Conservation (phyloP, 306 rosid species). For the Vigna nakashimae region DNA sequence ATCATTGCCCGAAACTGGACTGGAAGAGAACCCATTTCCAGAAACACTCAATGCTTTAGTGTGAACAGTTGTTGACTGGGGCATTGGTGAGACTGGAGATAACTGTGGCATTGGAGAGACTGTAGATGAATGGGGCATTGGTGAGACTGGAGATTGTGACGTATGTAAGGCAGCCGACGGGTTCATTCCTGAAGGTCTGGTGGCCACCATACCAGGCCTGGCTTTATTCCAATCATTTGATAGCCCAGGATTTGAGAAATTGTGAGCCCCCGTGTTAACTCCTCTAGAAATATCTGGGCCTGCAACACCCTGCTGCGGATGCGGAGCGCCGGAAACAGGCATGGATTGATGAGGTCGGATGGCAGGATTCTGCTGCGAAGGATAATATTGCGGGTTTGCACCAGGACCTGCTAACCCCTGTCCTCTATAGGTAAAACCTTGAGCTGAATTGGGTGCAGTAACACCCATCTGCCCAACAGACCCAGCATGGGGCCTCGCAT, state of each 20-base stretch:
- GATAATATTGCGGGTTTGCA: constrained; percentile 60
- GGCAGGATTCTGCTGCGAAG: constrained; percentile 64
- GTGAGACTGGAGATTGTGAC: constrained; percentile 51
- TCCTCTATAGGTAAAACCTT: constrained; percentile 70
- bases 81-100: constrained; percentile 54
- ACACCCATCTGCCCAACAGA: constrained; percentile 67
- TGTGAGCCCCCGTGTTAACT: constrained; percentile 52
- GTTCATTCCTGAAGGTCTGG: constrained; percentile 66
- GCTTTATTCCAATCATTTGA: constrained; percentile 76
- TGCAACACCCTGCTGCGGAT: constrained; percentile 60
- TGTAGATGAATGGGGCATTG: constrained; percentile 17
- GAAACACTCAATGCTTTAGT: constrained; percentile 60
- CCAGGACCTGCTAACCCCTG: constrained; percentile 66
- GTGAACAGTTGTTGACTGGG: constrained; percentile 60
- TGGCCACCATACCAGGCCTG: constrained; percentile 57
- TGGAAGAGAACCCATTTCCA: constrained; percentile 80
- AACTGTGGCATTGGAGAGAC: not conserved
- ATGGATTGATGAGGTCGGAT: constrained; percentile 72
- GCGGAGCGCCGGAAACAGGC: constrained; percentile 55
- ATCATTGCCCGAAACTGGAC: constrained; percentile 59
- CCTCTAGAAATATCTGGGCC: constrained; percentile 55
- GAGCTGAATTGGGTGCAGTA: constrained; percentile 59
- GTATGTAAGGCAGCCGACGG: constrained; percentile 58
- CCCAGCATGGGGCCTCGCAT: constrained; percentile 45
- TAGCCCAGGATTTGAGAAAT: constrained; percentile 55